Evolutionary conservation across 805 yeast genomes (phyloP).

Genomic region (Myxozyma vanderwaltii): DNA sequence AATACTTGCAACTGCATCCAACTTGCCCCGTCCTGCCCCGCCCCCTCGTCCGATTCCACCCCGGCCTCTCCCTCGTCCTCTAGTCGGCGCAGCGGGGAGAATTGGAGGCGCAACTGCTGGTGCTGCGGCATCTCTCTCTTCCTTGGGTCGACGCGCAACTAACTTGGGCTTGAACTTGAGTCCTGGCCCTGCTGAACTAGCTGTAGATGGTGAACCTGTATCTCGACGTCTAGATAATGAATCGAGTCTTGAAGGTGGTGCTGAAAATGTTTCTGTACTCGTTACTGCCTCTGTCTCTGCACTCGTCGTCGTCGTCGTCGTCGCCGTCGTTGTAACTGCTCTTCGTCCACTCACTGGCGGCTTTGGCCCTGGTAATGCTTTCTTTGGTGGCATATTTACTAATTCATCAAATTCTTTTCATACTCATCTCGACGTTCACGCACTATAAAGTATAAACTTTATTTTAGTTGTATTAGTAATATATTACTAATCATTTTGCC

Average conservation of each 20-base stretch:
- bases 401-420: too few species aligned
- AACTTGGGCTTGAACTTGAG: slow-evolving; percentile 76
- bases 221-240: slow-evolving; percentile 2
- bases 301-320: not conserved
- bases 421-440: too few species aligned
- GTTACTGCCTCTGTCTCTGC: not conserved
- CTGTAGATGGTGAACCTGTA: not conserved
- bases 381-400: slow-evolving; percentile 16
- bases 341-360: not conserved
- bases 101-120: slow-evolving; percentile 7
- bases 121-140: slow-evolving; percentile 40
- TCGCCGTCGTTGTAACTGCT: not conserved
- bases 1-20: slow-evolving; percentile 21
- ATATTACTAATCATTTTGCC: too few species aligned
- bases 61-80: slow-evolving; percentile 21
- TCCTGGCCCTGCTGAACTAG: slow-evolving; percentile 4
- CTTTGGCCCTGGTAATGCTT: not conserved
- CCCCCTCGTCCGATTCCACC: slow-evolving; percentile 13
- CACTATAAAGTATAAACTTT: not conserved
- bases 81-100: slow-evolving; percentile 3
- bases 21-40: slow-evolving; percentile 13
- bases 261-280: not conserved
- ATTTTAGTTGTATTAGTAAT: too few species aligned
- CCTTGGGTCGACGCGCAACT: slow-evolving; percentile 75
- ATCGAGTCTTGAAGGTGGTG: slow-evolving; percentile 7